Evolutionary conservation across 352 stramenopile genomes (phyloP), one percentile per base, ranked within the genome.

Genomic region (Phytophthora cajani): DNA sequence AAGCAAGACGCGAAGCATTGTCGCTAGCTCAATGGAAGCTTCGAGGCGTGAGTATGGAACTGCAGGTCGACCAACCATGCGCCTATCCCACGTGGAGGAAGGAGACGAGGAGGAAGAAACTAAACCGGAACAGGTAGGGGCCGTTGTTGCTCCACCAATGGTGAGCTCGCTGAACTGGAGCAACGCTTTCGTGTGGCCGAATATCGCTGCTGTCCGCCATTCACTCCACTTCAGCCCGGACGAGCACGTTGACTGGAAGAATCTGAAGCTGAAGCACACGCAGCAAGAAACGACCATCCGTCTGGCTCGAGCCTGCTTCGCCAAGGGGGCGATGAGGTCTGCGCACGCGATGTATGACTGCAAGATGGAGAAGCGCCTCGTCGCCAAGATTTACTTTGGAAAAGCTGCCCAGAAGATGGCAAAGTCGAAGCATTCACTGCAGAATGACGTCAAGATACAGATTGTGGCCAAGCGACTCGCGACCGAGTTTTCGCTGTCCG

Each of bases 321-420:
- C 71, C 0, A 78, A 70, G 17, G 76, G 79, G 4, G 67, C 65
- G 2, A 82, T 84, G 71, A 69, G 79, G 19, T 71, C 71, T 12
- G 72, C 74, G 1, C 74, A 82, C 50, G 75, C 61, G 0, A 69
- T 85, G 72, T 71, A 72, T 23, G 78, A 82, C 51, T 69, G 64
- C 44, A 82, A 67, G 9, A 73, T 79, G 59, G 23, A 49, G 0
- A 72, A 70, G 50, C 56, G 61, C 14, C 67, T 82, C 17, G 71
- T 87, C 0, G 79, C 71, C 2, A 87, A 87, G 33, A 62, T 80
- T 12, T 82, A 84, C 59, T 76, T 77, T 38, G 70, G 67, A 2
- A 65, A 69, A 40, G 63, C 70, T 66, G 62, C 65, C 17, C 14
- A 27, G 16, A 58, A 21, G 7, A 14, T 46, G 12, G 33, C 65